phyloP scores from a whole-genome alignment of 306 rosid species.

The Malus domestica region DNA sequence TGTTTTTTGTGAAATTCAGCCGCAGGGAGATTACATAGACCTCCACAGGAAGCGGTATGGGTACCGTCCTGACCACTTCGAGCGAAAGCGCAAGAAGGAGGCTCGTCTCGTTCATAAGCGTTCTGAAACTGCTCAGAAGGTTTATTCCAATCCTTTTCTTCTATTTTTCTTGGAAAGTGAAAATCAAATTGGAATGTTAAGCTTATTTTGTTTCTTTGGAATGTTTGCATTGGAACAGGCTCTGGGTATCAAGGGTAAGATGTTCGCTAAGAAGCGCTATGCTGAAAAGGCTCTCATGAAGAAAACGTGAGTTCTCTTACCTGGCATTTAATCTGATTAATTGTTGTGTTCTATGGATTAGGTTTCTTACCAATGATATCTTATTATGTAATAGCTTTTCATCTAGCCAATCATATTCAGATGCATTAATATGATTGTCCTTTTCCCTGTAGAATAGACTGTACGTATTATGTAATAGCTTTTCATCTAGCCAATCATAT shows the following conservation, averaged over 20 bases:
- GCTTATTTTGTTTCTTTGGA: conserved; percentile 3
- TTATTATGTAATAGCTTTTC: neutral
- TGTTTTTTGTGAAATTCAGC: conserved; percentile 32
- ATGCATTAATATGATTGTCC: neutral
- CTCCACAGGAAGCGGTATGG: conserved; percentile 86
- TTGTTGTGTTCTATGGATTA: neutral
- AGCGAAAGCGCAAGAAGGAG: conserved; percentile 87
- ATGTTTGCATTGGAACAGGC: conserved; percentile 31
- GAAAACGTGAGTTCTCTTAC: conserved; percentile 60
- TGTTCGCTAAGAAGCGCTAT: conserved; percentile 78
- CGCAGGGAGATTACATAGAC: conserved; percentile 97
- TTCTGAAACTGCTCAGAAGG: conserved; percentile 81
- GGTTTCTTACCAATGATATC: neutral
- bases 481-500: neutral
- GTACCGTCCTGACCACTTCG: conserved; percentile 68
- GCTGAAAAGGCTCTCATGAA: conserved; percentile 83
- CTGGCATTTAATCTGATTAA: neutral
- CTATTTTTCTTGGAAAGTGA: neutral
- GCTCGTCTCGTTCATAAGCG: conserved; percentile 84
- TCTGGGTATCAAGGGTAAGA: conserved; percentile 77
- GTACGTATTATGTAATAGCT: neutral
- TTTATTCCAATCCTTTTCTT: neutral
- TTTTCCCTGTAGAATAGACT: neutral
- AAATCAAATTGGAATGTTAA: neutral
- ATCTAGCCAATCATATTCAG: too few species aligned